Percentiles rank a stretch among this genome's conserved stretches.
Evolutionary conservation across 345 rosid species (phyloP).

Genomic region (Arabis hirsuta): DNA sequence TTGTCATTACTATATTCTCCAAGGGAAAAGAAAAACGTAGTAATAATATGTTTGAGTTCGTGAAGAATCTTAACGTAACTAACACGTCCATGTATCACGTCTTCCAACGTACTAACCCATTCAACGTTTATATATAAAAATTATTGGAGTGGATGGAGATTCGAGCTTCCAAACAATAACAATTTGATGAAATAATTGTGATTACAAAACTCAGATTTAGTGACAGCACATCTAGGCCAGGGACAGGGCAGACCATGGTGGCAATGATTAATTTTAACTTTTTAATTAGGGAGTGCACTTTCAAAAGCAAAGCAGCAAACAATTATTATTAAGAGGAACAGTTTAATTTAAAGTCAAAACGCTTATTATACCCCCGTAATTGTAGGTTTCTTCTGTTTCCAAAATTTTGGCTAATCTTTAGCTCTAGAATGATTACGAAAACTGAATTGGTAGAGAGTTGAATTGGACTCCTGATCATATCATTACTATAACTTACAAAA

Average conservation of each 20-base stretch:
- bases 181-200: conserved; percentile 10
- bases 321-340: conserved; percentile 11
- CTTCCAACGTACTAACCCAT: conserved; percentile 25
- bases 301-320: conserved; percentile 2
- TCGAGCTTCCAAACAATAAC: conserved; percentile 2
- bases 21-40: too few relatives aligned
- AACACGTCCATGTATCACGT: conserved; percentile 38
- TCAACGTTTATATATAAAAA: conserved; percentile 14
- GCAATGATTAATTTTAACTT: conserved; percentile 38
- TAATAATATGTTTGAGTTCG: background rate
- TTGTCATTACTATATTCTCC: too few relatives aligned
- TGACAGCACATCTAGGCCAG: conserved; percentile 45
- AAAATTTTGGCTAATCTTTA: background rate
- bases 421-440: background rate
- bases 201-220: conserved; percentile 31
- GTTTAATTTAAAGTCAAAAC: conserved; percentile 30
- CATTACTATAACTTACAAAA: too few relatives aligned
- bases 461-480: background rate
- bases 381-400: conserved; percentile 22
- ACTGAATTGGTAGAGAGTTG: background rate
- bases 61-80: conserved; percentile 14
- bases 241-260: conserved; percentile 36
- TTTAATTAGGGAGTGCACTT: conserved; percentile 20
- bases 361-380: conserved; percentile 31
- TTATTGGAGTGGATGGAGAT: conserved; percentile 33